Base-by-base conservation (phyloP, 345 rosid species). In the Pugionium cornutum region DNA sequence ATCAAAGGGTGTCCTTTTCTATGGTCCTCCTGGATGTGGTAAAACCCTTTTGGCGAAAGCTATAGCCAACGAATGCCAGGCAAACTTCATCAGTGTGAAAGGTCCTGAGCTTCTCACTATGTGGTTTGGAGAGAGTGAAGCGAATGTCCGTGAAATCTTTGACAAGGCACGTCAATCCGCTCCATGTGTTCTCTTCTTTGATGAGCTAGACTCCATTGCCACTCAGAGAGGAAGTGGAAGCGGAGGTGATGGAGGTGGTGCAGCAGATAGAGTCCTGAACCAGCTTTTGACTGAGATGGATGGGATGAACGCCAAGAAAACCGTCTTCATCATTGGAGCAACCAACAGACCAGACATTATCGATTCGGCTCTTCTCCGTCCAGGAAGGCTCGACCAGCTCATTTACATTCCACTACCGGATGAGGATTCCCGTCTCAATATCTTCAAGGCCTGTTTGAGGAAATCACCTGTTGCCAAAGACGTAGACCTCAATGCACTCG, bases 81-180 rank as follows among this genome's bases (percentile, higher is more conserved):
- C 98, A 7, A 92, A 92, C 78, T 92, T 92, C 80, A 92, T 92
- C 75, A 92, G 98, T 72, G 81, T 92, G 75, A 92, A 92, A 75
- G 98, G 98, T 68, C 98, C 98, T 4, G 98, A 92, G 74, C 80
- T 92, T 78, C 97, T 92, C 25, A 92, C 97, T 0, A 92, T 92
- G 98, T 92, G 98, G 98, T 92, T 92, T 74, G 97, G 97, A 42
- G 96, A 92, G 74, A 92, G 97, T 70, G 98, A 92, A 69, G 98
- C 98, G 9, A 92, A 92, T 58, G 98, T 92, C 3, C 85, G 98
- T 40, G 18, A 18, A 18, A 18, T 18, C 18, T 18, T 18, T 18
- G 18, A 18, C 18, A 18, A 18, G 18, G 98, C 97, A 62, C 90
- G 97, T 27, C 88, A 83, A n/a, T 92, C 98, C 25, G 97, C 98